Evolutionary conservation across 1,284 basidiomycete genomes (phyloP).

Genomic region (Rhodofomes roseus): DNA sequence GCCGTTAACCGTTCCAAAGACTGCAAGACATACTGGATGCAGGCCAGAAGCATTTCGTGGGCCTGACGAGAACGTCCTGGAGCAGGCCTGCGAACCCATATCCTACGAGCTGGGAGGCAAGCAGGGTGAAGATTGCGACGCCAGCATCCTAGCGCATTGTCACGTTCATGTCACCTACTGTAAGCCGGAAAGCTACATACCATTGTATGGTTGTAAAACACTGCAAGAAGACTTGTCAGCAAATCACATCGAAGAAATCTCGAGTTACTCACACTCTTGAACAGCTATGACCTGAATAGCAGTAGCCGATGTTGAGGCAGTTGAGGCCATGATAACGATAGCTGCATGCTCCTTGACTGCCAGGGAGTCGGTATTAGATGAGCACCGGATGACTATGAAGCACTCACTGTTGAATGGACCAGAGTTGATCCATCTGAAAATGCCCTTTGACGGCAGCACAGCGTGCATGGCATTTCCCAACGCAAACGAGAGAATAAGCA

Average conservation of each 20-base stretch:
- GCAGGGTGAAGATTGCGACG: conserved; percentile 32
- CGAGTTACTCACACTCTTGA: conserved; percentile 10
- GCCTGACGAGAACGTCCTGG: conserved; percentile 37
- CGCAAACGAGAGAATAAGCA: conserved; percentile 53
- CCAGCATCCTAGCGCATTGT: conserved; percentile 21
- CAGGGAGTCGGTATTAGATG: conserved; percentile 17
- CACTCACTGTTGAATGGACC: conserved; percentile 46
- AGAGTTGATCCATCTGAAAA: conserved; percentile 42
- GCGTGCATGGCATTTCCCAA: conserved; percentile 32
- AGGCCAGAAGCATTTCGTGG: conserved; percentile 29
- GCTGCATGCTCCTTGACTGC: conserved; percentile 57
- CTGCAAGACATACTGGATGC: conserved; percentile 8
- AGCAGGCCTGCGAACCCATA: conserved; percentile 20
- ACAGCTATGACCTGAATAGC: conserved; percentile 30
- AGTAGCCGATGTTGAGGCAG: conserved; percentile 27
- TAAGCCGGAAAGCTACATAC: not conserved
- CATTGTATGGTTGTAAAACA: conserved; percentile 31
- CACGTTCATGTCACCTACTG: not conserved
- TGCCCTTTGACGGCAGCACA: conserved; percentile 26
- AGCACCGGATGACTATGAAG: not conserved
- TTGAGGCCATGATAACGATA: conserved; percentile 49
- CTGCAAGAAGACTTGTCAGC: not conserved
- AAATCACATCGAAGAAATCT: not conserved
- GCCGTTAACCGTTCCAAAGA: too few relatives aligned
- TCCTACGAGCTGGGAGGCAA: conserved; percentile 13